Conservation (phyloP, 371 early-diverging fungal genomes). For the Mortierella sp. region DNA sequence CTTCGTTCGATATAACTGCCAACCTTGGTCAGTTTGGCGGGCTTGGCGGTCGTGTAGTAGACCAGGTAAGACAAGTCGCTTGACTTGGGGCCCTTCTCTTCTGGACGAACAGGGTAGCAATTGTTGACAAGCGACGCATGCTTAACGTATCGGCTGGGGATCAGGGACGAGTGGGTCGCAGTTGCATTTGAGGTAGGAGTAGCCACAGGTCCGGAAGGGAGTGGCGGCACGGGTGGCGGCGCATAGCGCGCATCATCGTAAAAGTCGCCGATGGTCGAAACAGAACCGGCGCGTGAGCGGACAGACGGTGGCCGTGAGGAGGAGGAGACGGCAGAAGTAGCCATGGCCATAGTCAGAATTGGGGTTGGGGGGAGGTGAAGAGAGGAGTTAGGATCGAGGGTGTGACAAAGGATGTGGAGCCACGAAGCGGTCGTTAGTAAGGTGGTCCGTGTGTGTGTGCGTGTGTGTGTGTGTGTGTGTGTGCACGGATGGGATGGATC, state of each 20-base stretch:
- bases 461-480: slow-evolving; percentile 1
- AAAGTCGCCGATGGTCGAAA: slow-evolving; percentile 19
- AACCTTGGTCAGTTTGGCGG: slow-evolving; percentile 93
- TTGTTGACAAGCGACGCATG: slow-evolving; percentile 93
- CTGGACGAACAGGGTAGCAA: slow-evolving; percentile 89
- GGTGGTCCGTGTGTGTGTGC: neutral
- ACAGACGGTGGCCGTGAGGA: slow-evolving; percentile 13
- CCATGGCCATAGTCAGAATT: too few species aligned
- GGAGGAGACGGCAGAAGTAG: slow-evolving; percentile 4
- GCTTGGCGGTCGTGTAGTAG: slow-evolving; percentile 90
- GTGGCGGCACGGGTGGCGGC: slow-evolving; percentile 6
- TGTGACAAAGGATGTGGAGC: too few species aligned
- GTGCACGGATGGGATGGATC: neutral
- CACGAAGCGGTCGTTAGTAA: neutral
- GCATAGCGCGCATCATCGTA: slow-evolving; percentile 11
- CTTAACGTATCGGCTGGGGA: slow-evolving; percentile 71
- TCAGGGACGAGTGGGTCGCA: slow-evolving; percentile 48
- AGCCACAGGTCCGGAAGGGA: slow-evolving; percentile 18
- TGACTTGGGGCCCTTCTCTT: slow-evolving; percentile 83
- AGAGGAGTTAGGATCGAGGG: too few species aligned
- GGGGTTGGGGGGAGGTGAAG: too few species aligned
- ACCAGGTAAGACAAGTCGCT: slow-evolving; percentile 89
- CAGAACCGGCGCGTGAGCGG: slow-evolving; percentile 38
- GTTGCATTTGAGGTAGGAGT: too few species aligned
- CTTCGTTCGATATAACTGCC: slow-evolving; percentile 86